Evolutionary conservation across 768 basidiomycete species (phyloP), one percentile per base, ranked within the genome.

Genomic region (Termitomyces sp.): DNA sequence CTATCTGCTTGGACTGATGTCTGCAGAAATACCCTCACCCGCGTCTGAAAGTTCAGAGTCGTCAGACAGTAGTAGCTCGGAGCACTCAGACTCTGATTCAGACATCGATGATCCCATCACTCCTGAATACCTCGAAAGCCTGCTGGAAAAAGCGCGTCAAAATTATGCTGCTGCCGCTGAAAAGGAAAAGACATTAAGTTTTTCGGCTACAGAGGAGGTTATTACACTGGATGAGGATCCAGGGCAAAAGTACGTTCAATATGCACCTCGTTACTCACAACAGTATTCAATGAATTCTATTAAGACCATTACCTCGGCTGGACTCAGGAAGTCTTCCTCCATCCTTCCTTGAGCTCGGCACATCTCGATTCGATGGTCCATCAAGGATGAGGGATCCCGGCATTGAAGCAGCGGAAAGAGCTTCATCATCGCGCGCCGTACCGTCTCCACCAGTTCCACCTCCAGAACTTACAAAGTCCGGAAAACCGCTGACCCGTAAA

Each of bases 401-500:
- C 53, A 78, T 83, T 3, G 82, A 85, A 68, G 74, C 72, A 2
- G 80, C 79, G 12, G 80, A 83, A 72, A 76, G 76, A 60, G 81
- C 82, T 9, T 76, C 82, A n/a, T 79, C 84, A 13, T 79, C 78
- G 22, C 73, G 68, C 22, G 73, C 75, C 44, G 75, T 73, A 7
- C 91, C 88, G 49, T 80, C 83, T 35, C 84, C 87, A 5, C 91
- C 90, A 39, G 72, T 81, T 55, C 84, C 84, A 18, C 86, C 87
- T 16, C 81, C 84, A 13, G 83, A 85, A 62, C 72, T 87, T 3
- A 79, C 81, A 48, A 84, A 83, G 60, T 78, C 80, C 40, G 89
- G 90, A 49, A 86, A 85, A 70, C 81, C 83, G 8, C 72, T 92
- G 48, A 93, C 89, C 15, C 92, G 85, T 70, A 89, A 81, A 65